Base-by-base conservation (phyloP, 345 rosid species). In the Isatis tinctoria region DNA sequence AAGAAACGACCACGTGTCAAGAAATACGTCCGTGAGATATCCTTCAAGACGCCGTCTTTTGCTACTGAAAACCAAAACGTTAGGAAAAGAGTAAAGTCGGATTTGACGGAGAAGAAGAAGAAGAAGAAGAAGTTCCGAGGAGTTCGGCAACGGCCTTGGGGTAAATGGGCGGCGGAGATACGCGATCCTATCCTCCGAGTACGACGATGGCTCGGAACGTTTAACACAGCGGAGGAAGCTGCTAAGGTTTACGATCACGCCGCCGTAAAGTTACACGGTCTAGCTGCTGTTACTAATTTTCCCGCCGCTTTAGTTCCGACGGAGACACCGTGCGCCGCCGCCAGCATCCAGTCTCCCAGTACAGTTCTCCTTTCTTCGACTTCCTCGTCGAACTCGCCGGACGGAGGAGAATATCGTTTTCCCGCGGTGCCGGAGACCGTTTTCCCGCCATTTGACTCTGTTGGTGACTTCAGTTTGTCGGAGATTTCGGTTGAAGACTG, bases 91-190 rank as follows among this genome's bases (percentile, higher is more conserved):
- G 45, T 58, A 32, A 45, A 54, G 14, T 60, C 67, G 41, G 69
- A 13, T 36, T 14, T 22, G 8, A 20, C 44, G 33, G 35, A 6
- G 26, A 49, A 60, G 48, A 67, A 59, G 0, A 67, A 61, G 36
- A 33, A 33, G 0, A n/a, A n/a, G n/a, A 87, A 76, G 82, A 91
- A 87, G 84, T 89, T 83, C 60, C 72, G 97, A 28, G 97, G 97
- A 0, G 97, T 91, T 10, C 74, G 97, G 52, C 97, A 83, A 70
- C 70, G 97, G 56, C 97, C 95, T 0, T 91, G 97, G 97, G 97
- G 97, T 3, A 91, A 89, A 78, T 91, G 97, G 97, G 97, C 97
- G 43, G 97, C 97, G 27, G 97, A 91, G 86, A 89, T 91, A 17
- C 84, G 97, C 95, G 9, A 59, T 45, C 36, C 95, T 4, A 56